Percentiles rank a stretch among this genome's conserved stretches.
phyloP scores from a whole-genome alignment of 371 early-diverging fungal species.

The Coemansia sp. region DNA sequence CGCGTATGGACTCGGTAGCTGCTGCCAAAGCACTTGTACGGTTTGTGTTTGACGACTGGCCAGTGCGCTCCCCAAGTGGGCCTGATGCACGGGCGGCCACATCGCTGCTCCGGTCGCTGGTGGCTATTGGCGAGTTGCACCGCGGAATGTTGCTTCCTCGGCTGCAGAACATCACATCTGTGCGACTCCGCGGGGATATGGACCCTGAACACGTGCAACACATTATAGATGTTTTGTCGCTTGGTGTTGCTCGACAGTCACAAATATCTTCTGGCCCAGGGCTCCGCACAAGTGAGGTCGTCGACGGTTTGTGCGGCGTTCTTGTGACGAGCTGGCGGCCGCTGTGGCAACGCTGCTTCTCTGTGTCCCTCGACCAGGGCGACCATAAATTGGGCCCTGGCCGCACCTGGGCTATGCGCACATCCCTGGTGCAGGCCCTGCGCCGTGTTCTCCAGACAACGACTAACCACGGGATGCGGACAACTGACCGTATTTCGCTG shows the following conservation, averaged over 20 bases:
- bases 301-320: constrained; percentile 18
- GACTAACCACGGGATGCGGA: constrained; percentile 4
- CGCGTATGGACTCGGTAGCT: constrained; percentile 19
- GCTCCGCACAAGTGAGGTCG: constrained; percentile 10
- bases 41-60: constrained; percentile 25
- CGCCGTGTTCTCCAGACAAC: not conserved
- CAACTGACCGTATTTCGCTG: constrained; percentile 13
- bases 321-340: constrained; percentile 24
- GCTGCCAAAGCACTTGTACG: constrained; percentile 11
- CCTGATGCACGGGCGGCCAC: not conserved
- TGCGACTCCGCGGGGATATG: not conserved
- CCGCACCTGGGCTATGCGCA: constrained; percentile 2
- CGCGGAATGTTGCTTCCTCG: constrained; percentile 19
- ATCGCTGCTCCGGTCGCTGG: constrained; percentile 30
- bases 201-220: constrained; percentile 8
- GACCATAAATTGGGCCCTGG: not conserved
- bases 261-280: not conserved
- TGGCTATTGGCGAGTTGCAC: constrained; percentile 20
- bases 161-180: constrained; percentile 4
- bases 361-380: not conserved
- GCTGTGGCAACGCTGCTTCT: constrained; percentile 34
- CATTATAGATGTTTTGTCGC: constrained; percentile 18
- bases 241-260: constrained; percentile 7
- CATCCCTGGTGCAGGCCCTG: constrained; percentile 10
- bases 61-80: not conserved